Conservation (phyloP, 2,329 filamentous ascomycete genomes). For the Fusarium sp. region DNA sequence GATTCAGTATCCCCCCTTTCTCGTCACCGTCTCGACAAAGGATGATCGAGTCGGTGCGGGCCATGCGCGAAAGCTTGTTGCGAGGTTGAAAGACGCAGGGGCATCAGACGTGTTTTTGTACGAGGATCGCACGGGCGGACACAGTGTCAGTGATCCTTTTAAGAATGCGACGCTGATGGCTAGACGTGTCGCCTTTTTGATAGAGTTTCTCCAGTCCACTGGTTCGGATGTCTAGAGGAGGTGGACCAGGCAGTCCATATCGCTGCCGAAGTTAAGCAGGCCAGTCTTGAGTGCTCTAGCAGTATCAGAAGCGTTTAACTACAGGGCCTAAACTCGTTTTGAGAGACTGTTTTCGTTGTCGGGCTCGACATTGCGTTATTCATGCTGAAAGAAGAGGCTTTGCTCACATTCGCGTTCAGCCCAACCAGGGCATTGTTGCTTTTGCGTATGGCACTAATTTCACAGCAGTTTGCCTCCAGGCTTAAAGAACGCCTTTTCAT, state of each 20-base stretch:
- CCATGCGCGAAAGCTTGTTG: not conserved
- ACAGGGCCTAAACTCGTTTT: not conserved
- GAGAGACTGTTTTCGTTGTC: not conserved
- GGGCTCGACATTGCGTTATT: not conserved
- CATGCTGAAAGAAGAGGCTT: not conserved
- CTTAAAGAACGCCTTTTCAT: not conserved
- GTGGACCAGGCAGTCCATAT: not conserved
- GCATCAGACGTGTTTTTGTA: not conserved
- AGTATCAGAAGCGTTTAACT: not conserved
- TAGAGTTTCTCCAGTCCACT: not conserved
- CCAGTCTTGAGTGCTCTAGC: no score
- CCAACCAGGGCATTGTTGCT: not conserved
- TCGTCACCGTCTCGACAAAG: not conserved
- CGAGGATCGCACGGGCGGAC: not conserved
- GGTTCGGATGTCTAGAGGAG: not conserved
- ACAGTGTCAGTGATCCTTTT: not conserved
- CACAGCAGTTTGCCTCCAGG: not conserved
- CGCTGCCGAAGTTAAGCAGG: no score
- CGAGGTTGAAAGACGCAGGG: not conserved
- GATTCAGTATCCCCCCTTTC: not conserved
- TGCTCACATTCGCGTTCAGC: not conserved
- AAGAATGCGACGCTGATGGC: not conserved
- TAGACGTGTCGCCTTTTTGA: not conserved
- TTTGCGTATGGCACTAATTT: not conserved
- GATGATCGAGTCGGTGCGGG: not conserved